Conservation (phyloP, 2,329 filamentous ascomycete species). For the Hypoxylon sp. region DNA sequence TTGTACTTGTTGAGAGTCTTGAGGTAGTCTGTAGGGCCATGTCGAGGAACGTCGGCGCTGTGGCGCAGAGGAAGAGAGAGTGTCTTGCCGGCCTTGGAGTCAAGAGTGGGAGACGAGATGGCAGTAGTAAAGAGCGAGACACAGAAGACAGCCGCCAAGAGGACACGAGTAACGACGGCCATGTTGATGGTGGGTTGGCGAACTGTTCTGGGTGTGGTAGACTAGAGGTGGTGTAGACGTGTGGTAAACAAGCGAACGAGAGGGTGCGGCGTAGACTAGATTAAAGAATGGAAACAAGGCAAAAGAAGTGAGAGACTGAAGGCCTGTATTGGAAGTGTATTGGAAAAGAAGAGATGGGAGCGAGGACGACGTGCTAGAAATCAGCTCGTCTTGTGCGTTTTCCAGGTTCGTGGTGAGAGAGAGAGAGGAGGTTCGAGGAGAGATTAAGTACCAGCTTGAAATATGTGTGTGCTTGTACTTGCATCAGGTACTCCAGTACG, state of each 20-base stretch:
- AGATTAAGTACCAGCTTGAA: slow-evolving; percentile 25
- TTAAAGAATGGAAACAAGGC: background rate
- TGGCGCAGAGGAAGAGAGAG: slow-evolving; percentile 41
- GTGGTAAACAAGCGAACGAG: slow-evolving; percentile 1
- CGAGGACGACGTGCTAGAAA: slow-evolving; percentile 5
- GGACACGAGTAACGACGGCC: slow-evolving; percentile 28
- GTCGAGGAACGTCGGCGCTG: slow-evolving; percentile 35
- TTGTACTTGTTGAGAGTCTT: slow-evolving; percentile 47
- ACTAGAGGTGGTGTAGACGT: background rate
- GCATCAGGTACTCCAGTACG: background rate
- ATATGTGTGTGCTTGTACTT: slow-evolving; percentile 1
- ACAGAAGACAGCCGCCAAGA: slow-evolving; percentile 34
- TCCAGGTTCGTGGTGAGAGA: slow-evolving; percentile 9
- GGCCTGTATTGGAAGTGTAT: slow-evolving; percentile 11
- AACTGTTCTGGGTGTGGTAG: slow-evolving; percentile 1
- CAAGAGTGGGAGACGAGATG: slow-evolving; percentile 22
- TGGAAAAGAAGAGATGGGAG: background rate
- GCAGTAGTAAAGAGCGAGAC: slow-evolving; percentile 30
- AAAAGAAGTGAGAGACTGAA: background rate
- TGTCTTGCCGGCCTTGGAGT: slow-evolving; percentile 27
- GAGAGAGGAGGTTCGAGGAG: background rate
- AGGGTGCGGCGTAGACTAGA: too few species aligned
- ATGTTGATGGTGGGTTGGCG: slow-evolving; percentile 19
- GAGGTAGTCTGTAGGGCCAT: slow-evolving; percentile 44
- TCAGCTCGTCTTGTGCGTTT: slow-evolving; percentile 13